Base-by-base conservation (phyloP, 257 asterid species). In the Linaria vulgaris region DNA sequence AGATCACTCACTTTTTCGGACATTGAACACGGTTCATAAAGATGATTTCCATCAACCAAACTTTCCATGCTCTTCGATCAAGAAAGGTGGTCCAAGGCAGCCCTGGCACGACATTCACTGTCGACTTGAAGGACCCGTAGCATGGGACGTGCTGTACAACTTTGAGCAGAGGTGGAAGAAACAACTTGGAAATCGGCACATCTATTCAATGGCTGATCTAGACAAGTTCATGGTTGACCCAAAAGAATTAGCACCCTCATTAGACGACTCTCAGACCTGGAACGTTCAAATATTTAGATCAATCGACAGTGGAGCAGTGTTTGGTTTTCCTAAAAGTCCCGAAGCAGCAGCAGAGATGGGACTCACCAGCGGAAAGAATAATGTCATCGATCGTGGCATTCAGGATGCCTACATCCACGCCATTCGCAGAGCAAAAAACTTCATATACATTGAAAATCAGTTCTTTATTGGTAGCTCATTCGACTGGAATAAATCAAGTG, bases 91-190 rank as follows among this genome's bases (percentile, higher is more conserved):
- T 0, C 96, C 97, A 0, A 72, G 99, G 62, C 97, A 92, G 81
- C 97, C 99, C 3, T 92, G 99, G 97, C 99, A 92, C 25, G 99
- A 92, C 43, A 73, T 87, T 34, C 98, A 92, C 38, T 89, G 95
- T 58, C 72, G 85, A 27, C 63, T 92, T 2, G 96, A 92, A 64
- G 98, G 98, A 1, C 96, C 96, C 0, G 91, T 76, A 3, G 96
- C 95, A 1, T 92, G 98, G 98, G 98, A 92, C 51, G 91, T 85
- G n/a, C 52, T 92, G 62, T 92, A 80, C 64, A 92, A 92, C 67
- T 92, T 92, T 24, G 96, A 92, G 65, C 98, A 92, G 57, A 80
- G 98, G 57, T 92, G 98, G 97, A 73, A 30, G 38, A 88, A 76
- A 65, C 96, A 88, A 56, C 90, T 72, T 0, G 91, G 89, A 21